These are phyloP conservation scores for Mortierella sp. DNA, from an alignment of 371 early-diverging fungal genomes.

Conservation along the genomic window DNA sequence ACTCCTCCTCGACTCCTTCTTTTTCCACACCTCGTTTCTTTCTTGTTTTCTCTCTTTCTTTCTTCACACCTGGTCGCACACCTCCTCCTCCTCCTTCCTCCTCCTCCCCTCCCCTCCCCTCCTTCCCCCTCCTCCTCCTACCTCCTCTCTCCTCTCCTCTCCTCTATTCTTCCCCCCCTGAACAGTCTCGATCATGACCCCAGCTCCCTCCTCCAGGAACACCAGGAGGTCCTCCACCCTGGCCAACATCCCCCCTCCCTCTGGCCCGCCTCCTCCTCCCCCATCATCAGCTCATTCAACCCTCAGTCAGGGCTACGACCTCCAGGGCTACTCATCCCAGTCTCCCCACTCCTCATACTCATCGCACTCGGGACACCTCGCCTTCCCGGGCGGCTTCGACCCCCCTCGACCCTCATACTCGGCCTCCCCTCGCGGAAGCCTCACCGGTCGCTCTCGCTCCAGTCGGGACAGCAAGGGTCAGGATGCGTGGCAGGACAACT, in stretches of 20 bases:
- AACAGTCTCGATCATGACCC: no score
- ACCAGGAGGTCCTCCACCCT: constrained; percentile 40
- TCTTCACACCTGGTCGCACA: not conserved
- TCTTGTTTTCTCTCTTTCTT: not conserved
- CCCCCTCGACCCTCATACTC: constrained; percentile 39
- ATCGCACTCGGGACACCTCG: constrained; percentile 26
- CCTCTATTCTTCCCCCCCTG: not conserved
- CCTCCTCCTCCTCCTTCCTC: not conserved
- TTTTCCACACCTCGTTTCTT: not conserved
- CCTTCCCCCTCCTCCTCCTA: not conserved
- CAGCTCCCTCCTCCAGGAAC: constrained; percentile 30
- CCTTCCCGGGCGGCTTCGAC: constrained; percentile 17
- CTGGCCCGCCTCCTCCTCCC: constrained; percentile 29
- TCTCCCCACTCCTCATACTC: constrained; percentile 43
- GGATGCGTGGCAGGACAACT: constrained; percentile 26
- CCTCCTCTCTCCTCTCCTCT: not conserved
- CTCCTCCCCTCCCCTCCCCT: constrained; percentile 2
- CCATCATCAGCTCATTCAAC: constrained; percentile 13
- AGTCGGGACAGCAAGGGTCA: constrained; percentile 21
- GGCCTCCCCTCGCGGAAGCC: constrained; percentile 37
- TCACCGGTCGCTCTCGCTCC: constrained; percentile 19
- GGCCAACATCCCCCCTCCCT: constrained; percentile 31
- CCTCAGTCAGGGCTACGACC: not conserved
- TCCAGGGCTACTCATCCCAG: constrained; percentile 11
- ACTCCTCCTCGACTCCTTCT: not conserved